phyloP scores from a whole-genome alignment of 2,329 filamentous ascomycete genomes.

The Exophiala sp. region DNA sequence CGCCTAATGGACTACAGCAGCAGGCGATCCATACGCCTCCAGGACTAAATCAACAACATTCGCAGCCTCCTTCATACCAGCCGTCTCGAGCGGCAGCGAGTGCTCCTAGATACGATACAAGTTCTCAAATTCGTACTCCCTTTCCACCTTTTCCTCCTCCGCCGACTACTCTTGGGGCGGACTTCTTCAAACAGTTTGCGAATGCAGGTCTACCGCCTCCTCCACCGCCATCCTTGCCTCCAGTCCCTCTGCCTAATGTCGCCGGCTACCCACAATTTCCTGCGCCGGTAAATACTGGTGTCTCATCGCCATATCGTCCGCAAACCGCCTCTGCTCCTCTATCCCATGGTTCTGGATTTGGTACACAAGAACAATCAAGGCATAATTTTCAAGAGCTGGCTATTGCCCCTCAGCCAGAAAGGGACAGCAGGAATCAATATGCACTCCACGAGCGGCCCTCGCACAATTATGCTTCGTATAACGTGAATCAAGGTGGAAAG shows the following conservation, averaged over 20 bases:
- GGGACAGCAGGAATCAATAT: constrained; percentile 5
- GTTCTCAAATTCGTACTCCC: constrained; percentile 26
- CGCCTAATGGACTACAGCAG: constrained; percentile 27
- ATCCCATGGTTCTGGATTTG: constrained; percentile 7
- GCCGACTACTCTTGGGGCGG: constrained; percentile 23
- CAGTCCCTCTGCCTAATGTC: constrained; percentile 17
- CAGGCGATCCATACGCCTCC: constrained; percentile 22
- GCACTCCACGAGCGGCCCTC: background rate
- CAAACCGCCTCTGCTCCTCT: constrained; percentile 3
- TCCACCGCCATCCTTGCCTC: constrained; percentile 21
- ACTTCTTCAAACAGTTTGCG: constrained; percentile 27
- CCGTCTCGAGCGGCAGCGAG: constrained; percentile 11
- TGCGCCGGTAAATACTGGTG: constrained; percentile 8
- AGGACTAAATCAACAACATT: constrained; percentile 16
- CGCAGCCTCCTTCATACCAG: constrained; percentile 8
- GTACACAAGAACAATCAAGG: constrained; percentile 8
- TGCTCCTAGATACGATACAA: constrained; percentile 21
- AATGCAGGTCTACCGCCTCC: constrained; percentile 20
- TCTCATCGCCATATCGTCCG: constrained; percentile 19
- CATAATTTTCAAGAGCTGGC: constrained; percentile 6
- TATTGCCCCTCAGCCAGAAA: background rate
- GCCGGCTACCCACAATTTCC: constrained; percentile 21
- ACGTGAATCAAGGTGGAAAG: constrained; percentile 1
- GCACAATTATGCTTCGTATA: constrained; percentile 7
- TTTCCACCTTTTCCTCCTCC: constrained; percentile 29